Base-by-base conservation (phyloP, 176 grass and related monocot species). In the Ensete glaucum region DNA sequence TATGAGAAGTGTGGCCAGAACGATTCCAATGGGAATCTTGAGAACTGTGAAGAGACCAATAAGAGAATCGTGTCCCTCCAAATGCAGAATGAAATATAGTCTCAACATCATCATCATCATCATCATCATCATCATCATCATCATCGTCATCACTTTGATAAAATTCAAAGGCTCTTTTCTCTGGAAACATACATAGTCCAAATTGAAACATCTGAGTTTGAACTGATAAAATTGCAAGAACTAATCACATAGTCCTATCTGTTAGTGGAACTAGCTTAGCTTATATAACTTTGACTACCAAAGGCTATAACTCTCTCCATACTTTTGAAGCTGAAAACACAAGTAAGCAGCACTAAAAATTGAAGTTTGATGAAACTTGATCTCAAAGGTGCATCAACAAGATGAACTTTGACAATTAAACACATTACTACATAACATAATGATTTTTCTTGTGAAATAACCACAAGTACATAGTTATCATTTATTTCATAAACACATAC, bases 61-160 rank as follows among this genome's bases (percentile, higher is more conserved):
- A 91, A 83, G 87, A 81, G 75, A 67, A 77, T 21, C 83, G 88
- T 9, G 80, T 69, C 27, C 83, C 75, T 78, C 73, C 75, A 73
- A 91, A 91, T 68, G 80, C 70, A 74, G 85, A 79, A 26, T 73
- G 71, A 85, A 98, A 98, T 14, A 91, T 21, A 11, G 83, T 89
- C 71, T 91, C 90, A 29, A 81, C 80, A 64, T 82, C 85, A 67
- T 82, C 80, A 67, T 78, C 87, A 82, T 89, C 81, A 69, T n/a
- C n/a, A n/a, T 79, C 73, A 65, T 43, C 4, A 1, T 94, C 85
- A 80, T 91, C 88, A 78, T n/a, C 80, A 64, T 82, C 85, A 67
- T 79, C 73, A 65, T 43, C 4, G 6, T 94, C 85, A 80, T 91
- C 88, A 78, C 83, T 91, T 15, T 83, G 64, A 72, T 79, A 96